phyloP scores from a whole-genome alignment of 495 filamentous ascomycete genomes.

The Podospora anserina region DNA sequence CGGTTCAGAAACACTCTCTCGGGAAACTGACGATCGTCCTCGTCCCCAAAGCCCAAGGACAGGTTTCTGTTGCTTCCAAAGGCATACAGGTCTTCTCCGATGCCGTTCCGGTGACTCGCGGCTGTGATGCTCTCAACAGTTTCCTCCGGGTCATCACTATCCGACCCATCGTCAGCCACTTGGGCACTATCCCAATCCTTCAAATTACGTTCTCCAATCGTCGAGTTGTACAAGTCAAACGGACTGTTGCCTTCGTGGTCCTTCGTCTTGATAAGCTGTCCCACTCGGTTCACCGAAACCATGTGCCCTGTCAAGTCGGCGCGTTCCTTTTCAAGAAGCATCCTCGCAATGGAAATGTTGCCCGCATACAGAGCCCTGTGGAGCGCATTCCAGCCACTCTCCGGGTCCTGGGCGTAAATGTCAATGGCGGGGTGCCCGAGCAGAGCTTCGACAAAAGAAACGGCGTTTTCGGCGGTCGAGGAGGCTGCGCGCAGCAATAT shows the following conservation, averaged over 20 bases:
- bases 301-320: conserved; percentile 57
- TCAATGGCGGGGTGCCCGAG: conserved; percentile 80
- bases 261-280: conserved; percentile 85
- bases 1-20: conserved; percentile 75
- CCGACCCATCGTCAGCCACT: conserved; percentile 38
- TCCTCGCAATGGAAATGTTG: conserved; percentile 79
- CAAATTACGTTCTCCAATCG: conserved; percentile 62
- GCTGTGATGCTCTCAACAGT: conserved; percentile 19
- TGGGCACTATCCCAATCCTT: conserved; percentile 29
- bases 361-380: conserved; percentile 92
- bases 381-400: conserved; percentile 94
- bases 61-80: conserved; percentile 96
- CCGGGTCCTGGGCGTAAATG: conserved; percentile 77
- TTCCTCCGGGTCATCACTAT: conserved; percentile 37
- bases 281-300: conserved; percentile 43
- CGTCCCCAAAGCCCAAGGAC: conserved; percentile 84
- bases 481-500: conserved; percentile 84
- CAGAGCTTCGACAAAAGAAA: conserved; percentile 70
- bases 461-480: conserved; percentile 61
- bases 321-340: conserved; percentile 72
- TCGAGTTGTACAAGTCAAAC: conserved; percentile 84
- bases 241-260: conserved; percentile 92
- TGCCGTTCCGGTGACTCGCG: background rate
- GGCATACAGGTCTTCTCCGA: conserved; percentile 81
- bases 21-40: conserved; percentile 89